A percentile compares a stretch with the other conserved stretches of the same genome.
Conservation (phyloP, 169 alveolate species). For the Plasmodium falciparum region DNA sequence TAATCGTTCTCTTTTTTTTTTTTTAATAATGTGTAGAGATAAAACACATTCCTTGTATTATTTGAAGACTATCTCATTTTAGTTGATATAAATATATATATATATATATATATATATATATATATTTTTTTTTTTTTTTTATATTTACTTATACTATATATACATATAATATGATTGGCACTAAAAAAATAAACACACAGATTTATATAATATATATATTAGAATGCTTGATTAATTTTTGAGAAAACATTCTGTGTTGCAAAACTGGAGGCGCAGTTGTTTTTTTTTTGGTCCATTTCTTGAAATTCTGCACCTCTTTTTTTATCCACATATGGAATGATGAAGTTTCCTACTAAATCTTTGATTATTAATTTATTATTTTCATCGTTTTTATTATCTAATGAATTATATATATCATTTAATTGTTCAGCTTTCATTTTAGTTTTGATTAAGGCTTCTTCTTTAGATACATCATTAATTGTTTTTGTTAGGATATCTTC, state of each 20-base stretch:
- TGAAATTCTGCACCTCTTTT: conserved; percentile 71
- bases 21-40: too few species aligned
- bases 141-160: too few species aligned
- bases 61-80: too few species aligned
- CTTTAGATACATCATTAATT: conserved; percentile 67
- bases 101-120: too few species aligned
- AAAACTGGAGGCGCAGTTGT: conserved; percentile 52
- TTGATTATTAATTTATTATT: conserved; percentile 57
- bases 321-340: conserved; percentile 76
- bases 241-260: conserved; percentile 75
- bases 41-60: too few species aligned
- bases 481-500: conserved; percentile 70
- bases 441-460: conserved; percentile 71
- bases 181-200: neutral
- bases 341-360: conserved; percentile 75
- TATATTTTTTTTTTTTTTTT: neutral
- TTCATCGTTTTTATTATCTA: conserved; percentile 54
- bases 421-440: conserved; percentile 75
- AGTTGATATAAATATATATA: too few species aligned
- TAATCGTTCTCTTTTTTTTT: too few species aligned
- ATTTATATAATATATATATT: neutral
- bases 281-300: conserved; percentile 60
- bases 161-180: neutral
- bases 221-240: conserved; percentile 65
- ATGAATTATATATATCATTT: conserved; percentile 67